Conservation (phyloP, 768 basidiomycete genomes). For the Phylloporus sp. region DNA sequence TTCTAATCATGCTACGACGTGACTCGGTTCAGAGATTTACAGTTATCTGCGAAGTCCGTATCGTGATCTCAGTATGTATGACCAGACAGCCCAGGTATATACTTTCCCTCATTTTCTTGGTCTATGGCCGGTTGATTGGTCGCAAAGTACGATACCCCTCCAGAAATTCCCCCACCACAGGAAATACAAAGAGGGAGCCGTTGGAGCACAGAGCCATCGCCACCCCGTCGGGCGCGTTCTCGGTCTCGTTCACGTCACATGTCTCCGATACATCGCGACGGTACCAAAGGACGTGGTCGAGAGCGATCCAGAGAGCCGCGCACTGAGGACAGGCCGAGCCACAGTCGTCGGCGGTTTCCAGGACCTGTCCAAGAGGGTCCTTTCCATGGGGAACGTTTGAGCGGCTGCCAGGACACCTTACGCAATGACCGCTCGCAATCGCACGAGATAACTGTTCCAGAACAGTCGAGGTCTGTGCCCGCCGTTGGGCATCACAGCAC, state of each 20-base stretch:
- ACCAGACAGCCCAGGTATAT: constrained; percentile 74
- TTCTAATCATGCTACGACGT: neutral
- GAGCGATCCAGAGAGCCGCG: constrained; percentile 6
- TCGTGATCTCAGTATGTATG: constrained; percentile 79
- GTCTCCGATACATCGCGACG: constrained; percentile 8
- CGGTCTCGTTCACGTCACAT: constrained; percentile 27
- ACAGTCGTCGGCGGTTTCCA: constrained; percentile 3
- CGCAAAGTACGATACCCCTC: constrained; percentile 56
- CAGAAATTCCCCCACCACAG: constrained; percentile 37
- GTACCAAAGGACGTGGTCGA: constrained; percentile 1
- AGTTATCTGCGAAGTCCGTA: constrained; percentile 86
- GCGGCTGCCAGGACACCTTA: neutral
- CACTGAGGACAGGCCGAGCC: neutral
- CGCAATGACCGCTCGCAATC: neutral
- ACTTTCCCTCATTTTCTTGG: neutral
- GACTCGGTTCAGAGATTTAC: constrained; percentile 65
- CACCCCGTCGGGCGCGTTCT: constrained; percentile 24
- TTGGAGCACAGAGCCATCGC: constrained; percentile 24
- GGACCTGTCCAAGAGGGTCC: constrained; percentile 1
- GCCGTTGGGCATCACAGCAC: neutral
- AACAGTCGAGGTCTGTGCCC: neutral
- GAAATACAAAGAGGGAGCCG: constrained; percentile 22
- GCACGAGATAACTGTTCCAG: neutral
- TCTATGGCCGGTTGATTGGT: constrained; percentile 7
- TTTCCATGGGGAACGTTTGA: neutral